A percentile compares a stretch with the other conserved stretches of the same genome.
Evolutionary conservation across 768 basidiomycete genomes (phyloP).

Genomic region (Rhodotorula babjevae): DNA sequence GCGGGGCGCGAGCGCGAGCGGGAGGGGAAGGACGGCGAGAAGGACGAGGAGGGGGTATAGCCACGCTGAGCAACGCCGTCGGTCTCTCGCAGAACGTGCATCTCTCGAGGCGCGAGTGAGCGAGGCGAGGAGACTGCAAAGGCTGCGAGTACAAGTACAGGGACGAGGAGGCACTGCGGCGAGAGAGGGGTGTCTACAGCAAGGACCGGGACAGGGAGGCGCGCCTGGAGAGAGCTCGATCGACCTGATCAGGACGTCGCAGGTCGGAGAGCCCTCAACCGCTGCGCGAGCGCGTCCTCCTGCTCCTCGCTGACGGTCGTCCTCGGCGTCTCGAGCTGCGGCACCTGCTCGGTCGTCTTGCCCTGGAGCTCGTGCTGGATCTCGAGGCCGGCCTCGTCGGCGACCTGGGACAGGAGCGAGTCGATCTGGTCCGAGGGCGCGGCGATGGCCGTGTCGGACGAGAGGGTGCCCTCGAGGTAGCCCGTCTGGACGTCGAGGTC

Average conservation of each 20-base stretch:
- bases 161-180: too few species aligned
- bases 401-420: slow-evolving; percentile 80
- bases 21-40: neutral
- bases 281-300: slow-evolving; percentile 77
- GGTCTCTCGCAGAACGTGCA: too few species aligned
- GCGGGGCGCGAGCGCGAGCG: neutral
- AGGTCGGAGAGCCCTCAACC: slow-evolving; percentile 80
- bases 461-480: slow-evolving; percentile 97
- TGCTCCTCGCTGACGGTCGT: slow-evolving; percentile 54
- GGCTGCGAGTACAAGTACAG: too few species aligned
- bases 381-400: slow-evolving; percentile 95
- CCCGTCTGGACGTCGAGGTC: slow-evolving; percentile 97
- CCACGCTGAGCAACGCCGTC: too few species aligned
- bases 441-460: slow-evolving; percentile 80
- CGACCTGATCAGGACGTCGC: slow-evolving; percentile 54
- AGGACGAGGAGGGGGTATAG: neutral
- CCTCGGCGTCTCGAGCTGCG: slow-evolving; percentile 58
- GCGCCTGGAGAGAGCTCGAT: too few species aligned
- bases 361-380: slow-evolving; percentile 78
- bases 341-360: slow-evolving; percentile 56
- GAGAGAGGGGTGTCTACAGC: neutral
- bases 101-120: too few species aligned
- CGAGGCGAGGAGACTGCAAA: too few species aligned
- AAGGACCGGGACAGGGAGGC: too few species aligned
- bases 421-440: slow-evolving; percentile 98